Percentiles rank a stretch among this genome's conserved stretches.
phyloP scores from a whole-genome alignment of 495 filamentous ascomycete species.

The Aspergillus baeticus region DNA sequence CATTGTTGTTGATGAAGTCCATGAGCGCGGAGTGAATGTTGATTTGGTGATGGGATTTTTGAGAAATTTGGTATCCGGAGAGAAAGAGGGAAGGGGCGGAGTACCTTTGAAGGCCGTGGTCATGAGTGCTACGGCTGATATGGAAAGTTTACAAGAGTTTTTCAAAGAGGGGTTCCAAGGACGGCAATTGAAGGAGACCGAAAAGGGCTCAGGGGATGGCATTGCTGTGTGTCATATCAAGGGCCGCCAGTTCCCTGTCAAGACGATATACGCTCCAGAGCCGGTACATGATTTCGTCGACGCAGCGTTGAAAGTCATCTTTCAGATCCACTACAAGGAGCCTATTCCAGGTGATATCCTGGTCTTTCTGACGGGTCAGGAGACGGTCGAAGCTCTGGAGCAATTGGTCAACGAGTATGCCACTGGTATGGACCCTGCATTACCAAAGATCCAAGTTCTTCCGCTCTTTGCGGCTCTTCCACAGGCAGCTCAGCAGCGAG shows the following conservation, averaged over 20 bases:
- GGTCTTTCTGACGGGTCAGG: conserved; percentile 91
- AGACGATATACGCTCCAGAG: conserved; percentile 70
- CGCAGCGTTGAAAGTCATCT: conserved; percentile 75
- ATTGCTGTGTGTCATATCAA: conserved; percentile 70
- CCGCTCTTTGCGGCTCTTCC: conserved; percentile 73
- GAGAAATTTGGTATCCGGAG: conserved; percentile 64
- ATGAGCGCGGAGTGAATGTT: conserved; percentile 95
- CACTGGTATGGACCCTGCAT: conserved; percentile 60
- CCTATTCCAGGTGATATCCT: conserved; percentile 91
- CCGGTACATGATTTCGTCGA: conserved; percentile 84
- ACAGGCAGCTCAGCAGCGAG: conserved; percentile 76
- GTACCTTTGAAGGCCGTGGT: conserved; percentile 82
- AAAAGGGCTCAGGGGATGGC: conserved; percentile 15
- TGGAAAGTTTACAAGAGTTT: conserved; percentile 72
- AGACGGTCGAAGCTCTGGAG: conserved; percentile 83
- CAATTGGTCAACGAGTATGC: conserved; percentile 79
- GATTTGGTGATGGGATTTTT: conserved; percentile 88
- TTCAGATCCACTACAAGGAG: conserved; percentile 84
- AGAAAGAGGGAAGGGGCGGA: conserved; percentile 58
- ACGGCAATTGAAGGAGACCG: conserved; percentile 13
- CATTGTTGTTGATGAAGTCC: conserved; percentile 93
- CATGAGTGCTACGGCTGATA: conserved; percentile 96
- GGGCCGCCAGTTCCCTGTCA: conserved; percentile 86
- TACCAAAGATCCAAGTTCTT: conserved; percentile 74
- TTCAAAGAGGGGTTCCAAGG: conserved; percentile 54